phyloP scores from a whole-genome alignment of 371 early-diverging fungal species.

The Smittium mucronatum region DNA sequence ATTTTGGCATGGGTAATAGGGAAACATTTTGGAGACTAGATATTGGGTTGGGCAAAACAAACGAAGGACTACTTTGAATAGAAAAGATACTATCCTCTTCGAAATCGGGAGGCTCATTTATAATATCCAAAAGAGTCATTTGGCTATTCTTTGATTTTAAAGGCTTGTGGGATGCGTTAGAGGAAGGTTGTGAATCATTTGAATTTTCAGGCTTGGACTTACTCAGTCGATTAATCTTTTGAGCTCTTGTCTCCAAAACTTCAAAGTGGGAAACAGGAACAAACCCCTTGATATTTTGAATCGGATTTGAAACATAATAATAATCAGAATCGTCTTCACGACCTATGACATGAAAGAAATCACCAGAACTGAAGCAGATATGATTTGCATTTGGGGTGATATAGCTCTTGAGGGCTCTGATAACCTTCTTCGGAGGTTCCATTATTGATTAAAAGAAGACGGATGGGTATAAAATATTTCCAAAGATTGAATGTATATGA shows the following conservation, averaged over 20 bases:
- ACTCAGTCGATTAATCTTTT: slow-evolving; percentile 3
- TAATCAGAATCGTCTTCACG: slow-evolving; percentile 57
- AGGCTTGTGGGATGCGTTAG: neutral
- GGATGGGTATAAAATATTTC: too few relatives aligned
- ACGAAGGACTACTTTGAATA: neutral
- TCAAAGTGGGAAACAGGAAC: slow-evolving; percentile 77
- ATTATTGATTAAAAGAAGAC: too few relatives aligned
- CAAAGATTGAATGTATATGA: too few relatives aligned
- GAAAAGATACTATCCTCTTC: neutral
- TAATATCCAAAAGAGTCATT: neutral
- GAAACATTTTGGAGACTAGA: neutral
- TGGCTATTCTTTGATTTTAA: neutral
- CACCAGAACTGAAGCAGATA: slow-evolving; percentile 67
- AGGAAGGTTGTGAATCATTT: neutral
- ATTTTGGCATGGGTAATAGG: neutral
- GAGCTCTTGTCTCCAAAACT: slow-evolving; percentile 37
- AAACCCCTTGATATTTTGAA: slow-evolving; percentile 57
- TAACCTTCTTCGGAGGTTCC: slow-evolving; percentile 64
- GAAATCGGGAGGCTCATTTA: neutral
- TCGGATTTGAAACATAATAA: slow-evolving; percentile 77
- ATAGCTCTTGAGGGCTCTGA: slow-evolving; percentile 66
- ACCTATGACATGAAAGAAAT: slow-evolving; percentile 80
- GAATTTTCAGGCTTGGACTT: neutral
- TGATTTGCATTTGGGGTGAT: slow-evolving; percentile 48
- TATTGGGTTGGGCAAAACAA: neutral